Evolutionary conservation across 139 green algal species (phyloP), one percentile per base, ranked within the genome.

Genomic region (Volvox reticuliferus): DNA sequence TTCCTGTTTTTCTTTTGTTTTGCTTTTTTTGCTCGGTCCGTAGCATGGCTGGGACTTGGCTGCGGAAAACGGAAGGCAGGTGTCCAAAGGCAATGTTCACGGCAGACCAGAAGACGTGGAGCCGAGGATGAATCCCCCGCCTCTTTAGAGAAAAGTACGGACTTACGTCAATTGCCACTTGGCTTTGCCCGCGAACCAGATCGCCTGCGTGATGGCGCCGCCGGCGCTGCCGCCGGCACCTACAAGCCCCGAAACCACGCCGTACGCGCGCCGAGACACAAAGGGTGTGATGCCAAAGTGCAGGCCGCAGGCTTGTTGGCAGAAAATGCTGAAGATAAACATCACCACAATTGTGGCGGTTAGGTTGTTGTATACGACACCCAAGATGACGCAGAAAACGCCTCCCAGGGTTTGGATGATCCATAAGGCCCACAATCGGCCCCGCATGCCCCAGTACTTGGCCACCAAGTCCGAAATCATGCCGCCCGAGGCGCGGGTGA

Each of bases 201-300:
- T 94, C 77, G 95, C 95, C 94, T 98, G 96, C 55, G 96, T 99
- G 84, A 99, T 93, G 32, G 96, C 96, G 30, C 95, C 93, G 71
- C 98, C 98, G 16, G 95, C 93, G 94, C 99, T 99, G 63, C 98
- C 98, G 75, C 98, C 98, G 24, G 98, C 97, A 67, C 98, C 97
- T n/a, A 99, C 95, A 1, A 99, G 93, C 37, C 98, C 98, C 33
- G 97, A 98, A 14, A 98, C 95, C 19, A 99, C 91, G 33, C 98
- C 98, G 63, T 98, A 95, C 3, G 95, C 93, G 2, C 97, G 93
- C 82, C 97, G 95, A n/a, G 96, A 98, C 12, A 98, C 91, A 87
- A 99, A 99, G 20, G 98, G 98, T 28, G 97, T 96, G 28, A 99
- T 93, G 79, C 97, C 98, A 93, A 97, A 99, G 36, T 94, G 94